These are phyloP conservation scores for Kernera saxatilis DNA, from an alignment of 345 rosid species.

Conservation along the genomic window DNA sequence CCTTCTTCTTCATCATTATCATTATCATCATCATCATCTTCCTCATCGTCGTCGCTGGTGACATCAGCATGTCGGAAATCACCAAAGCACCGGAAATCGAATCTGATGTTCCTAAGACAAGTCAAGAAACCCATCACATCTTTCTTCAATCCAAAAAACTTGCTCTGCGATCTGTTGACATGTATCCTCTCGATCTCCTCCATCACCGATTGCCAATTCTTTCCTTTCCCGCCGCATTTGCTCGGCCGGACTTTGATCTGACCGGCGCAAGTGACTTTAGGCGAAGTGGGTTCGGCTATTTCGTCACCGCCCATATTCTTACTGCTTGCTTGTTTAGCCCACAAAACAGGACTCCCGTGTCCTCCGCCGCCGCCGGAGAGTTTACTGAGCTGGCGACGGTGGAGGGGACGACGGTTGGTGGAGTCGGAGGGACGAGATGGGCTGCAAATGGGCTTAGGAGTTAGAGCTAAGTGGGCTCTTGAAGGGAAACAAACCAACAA, in stretches of 20 bases:
- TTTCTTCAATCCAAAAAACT: slow-evolving; percentile 63
- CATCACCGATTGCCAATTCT: slow-evolving; percentile 83
- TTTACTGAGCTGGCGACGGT: slow-evolving; percentile 37
- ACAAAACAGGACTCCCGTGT: slow-evolving; percentile 50
- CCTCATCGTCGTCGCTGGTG: slow-evolving; percentile 45
- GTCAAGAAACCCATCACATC: slow-evolving; percentile 71
- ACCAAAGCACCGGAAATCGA: slow-evolving; percentile 69
- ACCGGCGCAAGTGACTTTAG: slow-evolving; percentile 90
- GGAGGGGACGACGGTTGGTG: slow-evolving; percentile 41
- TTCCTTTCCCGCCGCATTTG: slow-evolving; percentile 29
- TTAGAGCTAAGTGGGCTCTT: slow-evolving; percentile 59
- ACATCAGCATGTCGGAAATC: slow-evolving; percentile 47
- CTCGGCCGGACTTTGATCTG: slow-evolving; percentile 84
- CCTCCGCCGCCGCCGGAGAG: slow-evolving; percentile 19
- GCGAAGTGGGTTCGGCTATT: slow-evolving; percentile 77
- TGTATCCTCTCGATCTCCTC: slow-evolving; percentile 67
- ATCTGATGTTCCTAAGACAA: slow-evolving; percentile 47
- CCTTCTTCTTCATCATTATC: slow-evolving; percentile 26
- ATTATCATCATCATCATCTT: slow-evolving; percentile 26
- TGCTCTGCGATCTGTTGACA: slow-evolving; percentile 35
- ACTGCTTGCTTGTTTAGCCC: slow-evolving; percentile 48
- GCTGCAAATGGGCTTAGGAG: slow-evolving; percentile 70
- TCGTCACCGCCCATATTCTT: slow-evolving; percentile 45
- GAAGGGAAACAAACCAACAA: slow-evolving; percentile 88
- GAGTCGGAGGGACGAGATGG: slow-evolving; percentile 52